Evolutionary conservation across 2,329 filamentous ascomycete species (phyloP).

Genomic region (Sarocladium strictum): DNA sequence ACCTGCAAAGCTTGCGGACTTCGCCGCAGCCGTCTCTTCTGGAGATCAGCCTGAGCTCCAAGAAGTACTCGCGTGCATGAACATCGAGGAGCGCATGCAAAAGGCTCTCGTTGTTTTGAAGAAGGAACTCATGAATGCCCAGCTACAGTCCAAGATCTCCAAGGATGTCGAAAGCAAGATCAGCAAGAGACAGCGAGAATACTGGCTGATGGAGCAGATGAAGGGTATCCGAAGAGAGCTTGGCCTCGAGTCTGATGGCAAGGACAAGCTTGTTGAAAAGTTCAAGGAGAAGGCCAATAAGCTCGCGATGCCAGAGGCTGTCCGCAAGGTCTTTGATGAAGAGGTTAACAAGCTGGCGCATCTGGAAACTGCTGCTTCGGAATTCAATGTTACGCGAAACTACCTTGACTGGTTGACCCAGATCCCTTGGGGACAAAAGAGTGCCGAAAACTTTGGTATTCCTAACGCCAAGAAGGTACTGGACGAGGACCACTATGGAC

Average conservation of each 20-base stretch:
- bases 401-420: slow-evolving; percentile 99
- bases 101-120: slow-evolving; percentile 91
- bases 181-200: slow-evolving; percentile 92
- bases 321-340: slow-evolving; percentile 97
- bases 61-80: slow-evolving; percentile 80
- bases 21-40: slow-evolving; percentile 92
- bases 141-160: slow-evolving; percentile 92
- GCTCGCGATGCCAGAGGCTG: slow-evolving; percentile 92
- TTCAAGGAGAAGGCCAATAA: slow-evolving; percentile 94
- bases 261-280: slow-evolving; percentile 95
- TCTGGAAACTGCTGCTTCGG: slow-evolving; percentile 89
- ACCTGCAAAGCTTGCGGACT: slow-evolving; percentile 91
- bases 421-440: slow-evolving; percentile 94
- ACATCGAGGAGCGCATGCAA: slow-evolving; percentile 86
- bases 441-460: slow-evolving; percentile 94
- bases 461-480: slow-evolving; percentile 83
- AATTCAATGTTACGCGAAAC: slow-evolving; percentile 97
- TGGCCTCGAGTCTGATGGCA: slow-evolving; percentile 94
- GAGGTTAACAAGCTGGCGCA: slow-evolving; percentile 96
- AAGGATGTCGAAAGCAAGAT: slow-evolving; percentile 98
- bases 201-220: slow-evolving; percentile 99
- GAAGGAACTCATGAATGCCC: slow-evolving; percentile 97
- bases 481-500: slow-evolving; percentile 92
- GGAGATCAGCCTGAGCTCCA: slow-evolving; percentile 90
- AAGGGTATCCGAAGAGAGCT: slow-evolving; percentile 95